Percentiles rank a stretch among this genome's conserved stretches.
Evolutionary conservation across 1,139 yeast species (phyloP).

Genomic region (Yamadazyma epiphylla): DNA sequence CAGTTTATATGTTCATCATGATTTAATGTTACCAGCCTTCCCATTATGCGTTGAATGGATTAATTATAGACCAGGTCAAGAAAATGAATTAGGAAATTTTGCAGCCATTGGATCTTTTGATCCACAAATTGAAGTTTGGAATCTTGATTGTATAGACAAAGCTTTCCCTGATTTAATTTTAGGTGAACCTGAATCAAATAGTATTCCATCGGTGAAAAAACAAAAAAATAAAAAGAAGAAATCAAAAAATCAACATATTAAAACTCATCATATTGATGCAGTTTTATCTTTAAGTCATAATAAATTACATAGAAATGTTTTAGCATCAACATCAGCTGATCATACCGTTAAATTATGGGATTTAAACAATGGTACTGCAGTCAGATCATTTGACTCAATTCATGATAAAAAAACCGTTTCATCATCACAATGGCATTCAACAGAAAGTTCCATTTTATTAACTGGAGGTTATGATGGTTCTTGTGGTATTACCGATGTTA

Average conservation of each 20-base stretch:
- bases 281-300: constrained; percentile 85
- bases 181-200: constrained; percentile 67
- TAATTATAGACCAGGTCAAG: constrained; percentile 58
- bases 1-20: constrained; percentile 90
- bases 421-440: constrained; percentile 79
- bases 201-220: constrained; percentile 35
- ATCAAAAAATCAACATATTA: constrained; percentile 48
- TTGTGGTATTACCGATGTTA: constrained; percentile 78
- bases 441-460: constrained; percentile 72
- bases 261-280: constrained; percentile 90
- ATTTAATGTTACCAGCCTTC: constrained; percentile 93
- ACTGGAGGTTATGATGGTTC: constrained; percentile 92
- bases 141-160: constrained; percentile 85
- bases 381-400: constrained; percentile 57
- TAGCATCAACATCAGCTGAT: constrained; percentile 95
- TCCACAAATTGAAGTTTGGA: constrained; percentile 97
- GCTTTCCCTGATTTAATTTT: constrained; percentile 92
- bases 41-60: constrained; percentile 97
- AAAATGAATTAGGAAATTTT: constrained; percentile 69
- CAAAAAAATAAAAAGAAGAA: constrained; percentile 52
- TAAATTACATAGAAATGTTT: constrained; percentile 72
- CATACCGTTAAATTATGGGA: constrained; percentile 96
- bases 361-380: constrained; percentile 69
- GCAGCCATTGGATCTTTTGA: constrained; percentile 98
- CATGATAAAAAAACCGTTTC: constrained; percentile 78